Base-by-base conservation (phyloP, 2,329 filamentous ascomycete genomes). In the Fusarium sp. region DNA sequence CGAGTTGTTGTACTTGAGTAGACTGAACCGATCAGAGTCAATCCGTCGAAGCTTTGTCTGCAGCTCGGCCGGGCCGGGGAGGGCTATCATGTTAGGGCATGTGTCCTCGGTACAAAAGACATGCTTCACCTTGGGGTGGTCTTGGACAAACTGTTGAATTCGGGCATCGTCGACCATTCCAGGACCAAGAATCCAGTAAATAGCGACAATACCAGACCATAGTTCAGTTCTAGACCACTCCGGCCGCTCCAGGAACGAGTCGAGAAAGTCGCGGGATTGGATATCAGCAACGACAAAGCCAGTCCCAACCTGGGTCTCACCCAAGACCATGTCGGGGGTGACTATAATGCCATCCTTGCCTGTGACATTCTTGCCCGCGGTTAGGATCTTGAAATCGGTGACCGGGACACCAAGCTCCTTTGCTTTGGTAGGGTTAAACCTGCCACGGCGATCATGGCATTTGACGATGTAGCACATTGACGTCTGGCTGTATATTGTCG, bases 381-480 rank as follows among this genome's bases (percentile, higher is more conserved):
- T 85, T 44, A 99, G 84, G 12, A 78, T 74, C 37, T 84, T 84
- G 78, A 87, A 97, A 51, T 91, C 82, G 0, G 71, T 78, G 55
- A 83, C 86, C 18, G 82, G 81, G 1, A 98, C 87, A 1, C 91
- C 91, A 3, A 94, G 82, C 30, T 82, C 84, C 65, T 82, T 85
- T 0, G 94, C 95, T 61, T 85, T 88, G 50, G 86, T 78, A 0
- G 88, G 82, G 65, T 93, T 86, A 76, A 99, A 98, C 75, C 92
- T 95, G 55, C 96, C 96, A 57, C 96, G 89, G 57, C 92, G 87
- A 39, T 90, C 85, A 67, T 94, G 89, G 57, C 89, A 90, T 72
- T 94, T 93, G 76, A 97, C 87, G 62, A 99, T 91, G 79, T 99
- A 99, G 62, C 92, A 97, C 72, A 98, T 84, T 7, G 94, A 91